These are phyloP conservation scores for Postia placenta DNA, from an alignment of 768 basidiomycete genomes.

Conservation along the genomic window DNA sequence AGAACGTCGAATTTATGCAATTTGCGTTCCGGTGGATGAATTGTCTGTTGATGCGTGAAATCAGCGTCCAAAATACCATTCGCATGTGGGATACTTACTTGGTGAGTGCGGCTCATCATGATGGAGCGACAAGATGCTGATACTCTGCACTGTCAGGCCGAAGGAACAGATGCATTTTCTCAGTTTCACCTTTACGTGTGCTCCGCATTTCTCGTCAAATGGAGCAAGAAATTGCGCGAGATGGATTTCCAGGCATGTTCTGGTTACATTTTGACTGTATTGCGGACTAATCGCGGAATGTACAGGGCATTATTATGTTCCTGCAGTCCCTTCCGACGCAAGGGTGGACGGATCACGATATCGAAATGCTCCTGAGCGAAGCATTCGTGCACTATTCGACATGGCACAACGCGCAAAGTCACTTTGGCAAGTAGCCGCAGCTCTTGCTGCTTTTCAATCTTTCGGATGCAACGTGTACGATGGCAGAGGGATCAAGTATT, in stretches of 20 bases:
- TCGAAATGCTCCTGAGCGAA: conserved; percentile 91
- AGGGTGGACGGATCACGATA: conserved; percentile 92
- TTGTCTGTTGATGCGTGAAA: conserved; percentile 95
- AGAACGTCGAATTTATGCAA: conserved; percentile 99
- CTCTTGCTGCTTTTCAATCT: neutral
- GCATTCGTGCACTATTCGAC: conserved; percentile 91
- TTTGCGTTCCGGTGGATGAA: conserved; percentile 99
- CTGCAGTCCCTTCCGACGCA: conserved; percentile 89
- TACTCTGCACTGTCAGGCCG: conserved; percentile 73
- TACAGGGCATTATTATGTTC: conserved; percentile 97
- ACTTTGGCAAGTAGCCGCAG: conserved; percentile 52
- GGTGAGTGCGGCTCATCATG: conserved; percentile 49
- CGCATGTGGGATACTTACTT: conserved; percentile 99
- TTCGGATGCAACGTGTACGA: conserved; percentile 1
- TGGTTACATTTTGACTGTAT: neutral
- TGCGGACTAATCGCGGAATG: neutral
- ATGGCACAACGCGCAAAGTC: conserved; percentile 91
- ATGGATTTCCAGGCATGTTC: conserved; percentile 95
- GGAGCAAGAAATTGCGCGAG: conserved; percentile 87
- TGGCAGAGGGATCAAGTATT: conserved; percentile 5
- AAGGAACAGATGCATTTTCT: conserved; percentile 96
- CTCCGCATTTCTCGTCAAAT: conserved; percentile 92
- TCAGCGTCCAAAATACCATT: conserved; percentile 93
- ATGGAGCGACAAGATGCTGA: too few relatives aligned
- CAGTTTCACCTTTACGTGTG: conserved; percentile 99